Evolutionary conservation across 768 basidiomycete genomes (phyloP).

Genomic region (Rhodotorula kratochvilovae): DNA sequence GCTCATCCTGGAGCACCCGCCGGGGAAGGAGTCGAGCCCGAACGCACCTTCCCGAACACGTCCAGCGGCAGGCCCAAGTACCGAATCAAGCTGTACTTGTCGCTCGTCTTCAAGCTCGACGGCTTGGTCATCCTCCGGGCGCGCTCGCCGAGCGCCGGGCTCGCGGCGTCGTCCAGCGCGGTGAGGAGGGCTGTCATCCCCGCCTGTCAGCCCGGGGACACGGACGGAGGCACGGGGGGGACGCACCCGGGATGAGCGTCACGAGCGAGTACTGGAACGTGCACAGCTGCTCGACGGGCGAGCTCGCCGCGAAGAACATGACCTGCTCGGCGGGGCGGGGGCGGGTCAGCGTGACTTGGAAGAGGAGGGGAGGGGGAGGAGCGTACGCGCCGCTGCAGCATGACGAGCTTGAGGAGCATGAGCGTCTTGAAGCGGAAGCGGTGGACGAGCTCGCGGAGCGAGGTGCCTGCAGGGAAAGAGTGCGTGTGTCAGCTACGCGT

Average conservation of each 20-base stretch:
- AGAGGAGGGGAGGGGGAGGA: background rate
- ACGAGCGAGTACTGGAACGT: conserved; percentile 98
- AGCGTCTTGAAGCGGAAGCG: conserved; percentile 88
- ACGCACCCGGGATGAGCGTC: conserved; percentile 77
- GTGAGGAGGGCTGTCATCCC: conserved; percentile 68
- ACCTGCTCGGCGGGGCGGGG: conserved; percentile 56
- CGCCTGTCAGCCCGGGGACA: background rate
- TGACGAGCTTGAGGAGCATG: conserved; percentile 86
- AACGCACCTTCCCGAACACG: conserved; percentile 78
- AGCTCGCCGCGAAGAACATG: conserved; percentile 75
- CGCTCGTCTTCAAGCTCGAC: conserved; percentile 77
- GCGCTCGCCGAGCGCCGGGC: conserved; percentile 65
- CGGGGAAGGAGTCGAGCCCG: background rate
- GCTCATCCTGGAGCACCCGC: too few relatives aligned
- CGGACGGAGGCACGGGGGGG: too few relatives aligned
- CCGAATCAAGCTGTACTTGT: conserved; percentile 81
- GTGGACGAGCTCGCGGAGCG: conserved; percentile 78
- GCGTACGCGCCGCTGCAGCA: conserved; percentile 85
- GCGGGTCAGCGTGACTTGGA: background rate
- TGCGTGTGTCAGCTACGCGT: too few relatives aligned
- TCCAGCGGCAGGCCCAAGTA: conserved; percentile 92
- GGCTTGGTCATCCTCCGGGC: conserved; percentile 65
- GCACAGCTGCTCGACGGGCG: conserved; percentile 91
- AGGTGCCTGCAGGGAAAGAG: conserved; percentile 51
- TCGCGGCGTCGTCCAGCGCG: conserved; percentile 83